Evolutionary conservation across 1,284 basidiomycete genomes (phyloP).

Genomic region (Schizopora paradoxa): DNA sequence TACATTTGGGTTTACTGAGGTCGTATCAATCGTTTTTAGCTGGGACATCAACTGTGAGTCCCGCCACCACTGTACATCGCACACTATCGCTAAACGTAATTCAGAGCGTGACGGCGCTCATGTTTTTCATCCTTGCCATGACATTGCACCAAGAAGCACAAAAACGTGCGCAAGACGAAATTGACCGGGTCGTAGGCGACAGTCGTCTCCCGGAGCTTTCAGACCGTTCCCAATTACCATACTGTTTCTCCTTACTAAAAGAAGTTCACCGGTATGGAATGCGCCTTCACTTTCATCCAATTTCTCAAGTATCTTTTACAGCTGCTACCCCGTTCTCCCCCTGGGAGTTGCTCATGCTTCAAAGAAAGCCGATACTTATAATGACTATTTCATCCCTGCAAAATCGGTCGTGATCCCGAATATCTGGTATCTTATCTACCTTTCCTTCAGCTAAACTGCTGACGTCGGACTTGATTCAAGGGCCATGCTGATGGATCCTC

Average conservation of each 20-base stretch:
- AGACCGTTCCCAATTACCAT: not conserved
- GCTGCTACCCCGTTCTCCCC: no score
- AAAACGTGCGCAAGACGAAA: not conserved
- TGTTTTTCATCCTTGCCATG: slow-evolving; percentile 5
- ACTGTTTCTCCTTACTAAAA: not conserved
- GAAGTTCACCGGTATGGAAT: slow-evolving; percentile 2
- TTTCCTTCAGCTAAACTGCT: no score
- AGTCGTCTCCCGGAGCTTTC: not conserved
- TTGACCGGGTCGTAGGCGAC: not conserved
- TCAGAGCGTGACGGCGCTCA: slow-evolving; percentile 14
- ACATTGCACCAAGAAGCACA: not conserved
- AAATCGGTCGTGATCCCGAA: slow-evolving; percentile 15
- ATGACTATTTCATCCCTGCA: slow-evolving; percentile 14
- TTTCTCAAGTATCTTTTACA: no score
- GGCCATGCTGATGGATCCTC: slow-evolving; percentile 23
- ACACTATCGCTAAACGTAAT: no score
- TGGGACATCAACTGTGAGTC: no score
- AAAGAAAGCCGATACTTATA: slow-evolving; percentile 14
- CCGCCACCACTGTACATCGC: no score
- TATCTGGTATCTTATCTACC: slow-evolving; percentile 15
- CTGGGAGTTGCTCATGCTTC: slow-evolving; percentile 3
- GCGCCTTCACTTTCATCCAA: slow-evolving; percentile 30
- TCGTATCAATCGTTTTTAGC: no score
- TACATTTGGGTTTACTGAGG: no score
- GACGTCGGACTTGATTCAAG: not conserved